Percentiles rank a stretch among this genome's conserved stretches.
Conservation (phyloP, 176 grass and related monocot genomes). For the Bolboschoenus planiculmis region DNA sequence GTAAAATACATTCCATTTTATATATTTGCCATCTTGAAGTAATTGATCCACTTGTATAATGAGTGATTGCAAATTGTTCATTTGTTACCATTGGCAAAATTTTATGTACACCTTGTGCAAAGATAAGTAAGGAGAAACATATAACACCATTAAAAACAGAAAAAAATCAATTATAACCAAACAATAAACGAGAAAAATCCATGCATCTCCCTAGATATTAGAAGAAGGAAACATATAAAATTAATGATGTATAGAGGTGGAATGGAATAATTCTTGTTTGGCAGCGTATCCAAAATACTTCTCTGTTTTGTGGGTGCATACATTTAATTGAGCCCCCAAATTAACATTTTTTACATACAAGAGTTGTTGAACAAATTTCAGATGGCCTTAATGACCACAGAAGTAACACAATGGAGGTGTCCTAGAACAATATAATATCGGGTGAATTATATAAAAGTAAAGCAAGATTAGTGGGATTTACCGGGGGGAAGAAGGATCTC, state of each 20-base stretch:
- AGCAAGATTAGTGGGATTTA: constrained; percentile 17
- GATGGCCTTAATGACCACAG: background rate
- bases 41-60: background rate
- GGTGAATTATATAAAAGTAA: background rate
- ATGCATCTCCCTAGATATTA: background rate
- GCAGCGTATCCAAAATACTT: background rate
- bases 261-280: background rate
- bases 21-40: background rate
- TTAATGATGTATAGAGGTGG: background rate
- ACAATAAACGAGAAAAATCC: background rate
- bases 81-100: background rate
- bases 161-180: background rate
- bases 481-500: constrained; percentile 94
- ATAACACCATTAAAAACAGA: background rate
- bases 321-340: background rate
- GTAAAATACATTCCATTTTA: background rate
- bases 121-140: background rate
- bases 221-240: background rate
- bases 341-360: background rate
- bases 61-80: background rate
- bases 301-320: background rate
- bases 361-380: background rate
- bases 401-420: background rate
- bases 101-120: background rate
- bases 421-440: background rate